Percentiles rank a stretch among this genome's conserved stretches.
Evolutionary conservation across 2,329 filamentous ascomycete genomes (phyloP).

Genomic region (Stagonosporopsis chrysanthemi): DNA sequence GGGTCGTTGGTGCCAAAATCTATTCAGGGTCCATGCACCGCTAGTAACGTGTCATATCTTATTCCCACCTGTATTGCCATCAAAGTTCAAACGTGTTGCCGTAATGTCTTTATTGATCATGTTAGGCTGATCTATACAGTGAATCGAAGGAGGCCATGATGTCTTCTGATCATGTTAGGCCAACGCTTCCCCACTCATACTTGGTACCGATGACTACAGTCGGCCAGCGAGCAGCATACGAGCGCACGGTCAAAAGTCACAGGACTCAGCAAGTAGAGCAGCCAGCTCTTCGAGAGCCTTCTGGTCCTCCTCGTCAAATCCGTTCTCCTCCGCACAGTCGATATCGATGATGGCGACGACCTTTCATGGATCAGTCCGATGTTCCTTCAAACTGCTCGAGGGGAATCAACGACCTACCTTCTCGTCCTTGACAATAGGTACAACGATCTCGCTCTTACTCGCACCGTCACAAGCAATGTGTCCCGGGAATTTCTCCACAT

Average conservation of each 20-base stretch:
- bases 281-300: slow-evolving; percentile 69
- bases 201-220: not conserved
- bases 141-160: slow-evolving; percentile 8
- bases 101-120: slow-evolving; percentile 23
- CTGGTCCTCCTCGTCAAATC: slow-evolving; percentile 75
- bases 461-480: slow-evolving; percentile 84
- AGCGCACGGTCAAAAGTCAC: slow-evolving; percentile 36
- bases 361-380: slow-evolving; percentile 37
- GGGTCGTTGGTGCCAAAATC: no score
- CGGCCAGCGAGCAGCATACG: not conserved
- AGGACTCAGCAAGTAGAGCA: slow-evolving; percentile 40
- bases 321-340: slow-evolving; percentile 72
- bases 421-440: slow-evolving; percentile 68
- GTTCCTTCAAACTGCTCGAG: not conserved
- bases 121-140: slow-evolving; percentile 10
- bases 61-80: not conserved
- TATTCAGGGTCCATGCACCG: not conserved
- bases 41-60: not conserved
- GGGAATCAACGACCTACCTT: slow-evolving; percentile 50
- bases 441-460: slow-evolving; percentile 81
- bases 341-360: slow-evolving; percentile 80
- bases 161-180: slow-evolving; percentile 23
- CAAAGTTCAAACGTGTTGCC: not conserved
- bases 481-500: slow-evolving; percentile 78
- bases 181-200: not conserved